Conservation (phyloP, 345 rosid genomes). For the Murraya koenigii region DNA sequence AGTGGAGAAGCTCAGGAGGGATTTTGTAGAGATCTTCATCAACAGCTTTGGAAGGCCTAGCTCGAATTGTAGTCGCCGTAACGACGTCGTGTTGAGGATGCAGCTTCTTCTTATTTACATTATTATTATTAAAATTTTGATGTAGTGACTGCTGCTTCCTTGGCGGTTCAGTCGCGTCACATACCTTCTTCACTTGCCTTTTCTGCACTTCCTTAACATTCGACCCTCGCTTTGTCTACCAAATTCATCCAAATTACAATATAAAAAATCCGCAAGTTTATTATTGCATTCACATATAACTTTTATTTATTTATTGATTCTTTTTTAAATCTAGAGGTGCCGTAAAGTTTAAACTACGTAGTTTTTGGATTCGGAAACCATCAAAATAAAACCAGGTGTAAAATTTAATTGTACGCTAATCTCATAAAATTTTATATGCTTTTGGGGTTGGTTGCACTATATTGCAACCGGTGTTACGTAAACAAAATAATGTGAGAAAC, state of each 20-base stretch:
- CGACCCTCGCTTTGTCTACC: conserved; percentile 38
- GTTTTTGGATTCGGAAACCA: too few relatives aligned
- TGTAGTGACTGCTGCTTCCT: conserved; percentile 22
- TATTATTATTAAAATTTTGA: background rate
- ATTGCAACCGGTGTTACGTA: too few relatives aligned
- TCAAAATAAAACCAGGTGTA: too few relatives aligned
- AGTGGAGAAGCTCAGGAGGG: conserved; percentile 70
- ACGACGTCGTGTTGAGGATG: conserved; percentile 19
- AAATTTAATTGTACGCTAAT: too few relatives aligned
- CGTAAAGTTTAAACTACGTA: too few relatives aligned
- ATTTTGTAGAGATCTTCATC: conserved; percentile 95
- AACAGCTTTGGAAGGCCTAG: conserved; percentile 52
- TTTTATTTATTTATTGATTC: too few relatives aligned
- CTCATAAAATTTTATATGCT: too few relatives aligned
- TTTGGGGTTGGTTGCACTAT: too few relatives aligned
- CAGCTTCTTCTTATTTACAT: conserved; percentile 9
- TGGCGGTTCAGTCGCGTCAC: conserved; percentile 55
- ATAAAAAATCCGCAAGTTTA: too few relatives aligned
- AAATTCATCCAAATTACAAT: background rate
- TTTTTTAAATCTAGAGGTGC: too few relatives aligned
- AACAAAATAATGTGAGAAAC: background rate
- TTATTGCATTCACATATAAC: background rate
- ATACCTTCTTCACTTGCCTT: conserved; percentile 50
- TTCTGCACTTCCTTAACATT: conserved; percentile 42
- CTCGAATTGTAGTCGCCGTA: conserved; percentile 7